Base-by-base conservation (phyloP, 768 basidiomycete species). In the Pleurotus tuber-regium region DNA sequence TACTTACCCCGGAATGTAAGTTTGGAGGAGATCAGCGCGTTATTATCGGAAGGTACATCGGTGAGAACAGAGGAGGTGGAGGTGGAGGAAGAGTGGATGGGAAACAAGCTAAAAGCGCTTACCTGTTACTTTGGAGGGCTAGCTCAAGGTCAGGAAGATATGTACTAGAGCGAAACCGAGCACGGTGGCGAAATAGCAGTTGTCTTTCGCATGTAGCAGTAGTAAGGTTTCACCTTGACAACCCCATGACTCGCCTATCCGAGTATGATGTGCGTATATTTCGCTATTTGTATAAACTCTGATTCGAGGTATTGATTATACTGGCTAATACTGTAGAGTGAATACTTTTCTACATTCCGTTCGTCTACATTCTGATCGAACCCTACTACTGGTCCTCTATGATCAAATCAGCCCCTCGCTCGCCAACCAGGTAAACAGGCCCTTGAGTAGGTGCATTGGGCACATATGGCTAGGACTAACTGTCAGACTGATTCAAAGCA, bases 71-170 rank as follows among this genome's bases (percentile, higher is more conserved):
- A 93, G 66, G 74, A 67, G 66, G 78, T 96, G 8, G 96, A 98
- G 67, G 79, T 98, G 5, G 94, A 98, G 63, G 96, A 98, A 67
- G 92, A 92, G 65, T 98, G 93, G 94, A 96, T 92, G 86, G 87
- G 92, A 2, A 75, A 75, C 8, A 96, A 96, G 72, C 68, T 98
- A 38, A 98, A 98, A 63, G 96, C 95, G 0, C 68, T 98, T 47
- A 97, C 92, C 1, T 94, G 91, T 64, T 96, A 97, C 66, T 97
- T 87, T 67, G 96, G 96, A 5, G 92, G 92, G 10, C 70, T 98
- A 36, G 88, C 70, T 7, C 65, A 67, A 19, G 87, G 86, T 2
- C 89, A 92, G 60, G 84, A 83, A 49, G 63, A 78, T 33, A 58
- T 85, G 54, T 91, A 83, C 56, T 79, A 56, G 66, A 38, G n/a